Percentiles rank a stretch among this genome's conserved stretches.
These are phyloP conservation scores for Jaenimonas drosophilae DNA, from an alignment of 208 protist genomes.

Conservation along the genomic window DNA sequence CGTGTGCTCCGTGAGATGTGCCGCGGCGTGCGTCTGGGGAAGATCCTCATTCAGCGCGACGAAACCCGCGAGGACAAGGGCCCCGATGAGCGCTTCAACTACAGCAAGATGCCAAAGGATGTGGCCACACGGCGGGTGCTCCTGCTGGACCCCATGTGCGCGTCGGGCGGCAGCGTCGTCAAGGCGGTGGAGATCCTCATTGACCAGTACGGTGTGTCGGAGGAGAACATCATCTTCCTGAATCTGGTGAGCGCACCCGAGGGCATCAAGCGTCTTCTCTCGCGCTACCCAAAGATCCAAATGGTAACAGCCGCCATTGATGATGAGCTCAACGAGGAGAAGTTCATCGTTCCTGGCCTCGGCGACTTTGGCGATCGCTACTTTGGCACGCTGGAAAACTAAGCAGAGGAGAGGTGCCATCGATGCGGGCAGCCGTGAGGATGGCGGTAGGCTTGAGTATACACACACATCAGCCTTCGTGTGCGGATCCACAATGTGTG, in stretches of 20 bases:
- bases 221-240: conserved; percentile 96
- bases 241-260: conserved; percentile 91
- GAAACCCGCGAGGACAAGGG: conserved; percentile 81
- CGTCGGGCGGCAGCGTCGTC: conserved; percentile 86
- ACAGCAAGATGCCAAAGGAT: conserved; percentile 94
- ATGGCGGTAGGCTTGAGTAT: too few relatives aligned
- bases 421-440: too few relatives aligned
- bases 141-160: conserved; percentile 97
- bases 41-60: conserved; percentile 97
- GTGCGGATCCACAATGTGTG: too few relatives aligned
- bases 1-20: conserved; percentile 88
- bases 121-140: conserved; percentile 87
- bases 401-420: conserved; percentile 1
- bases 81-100: conserved; percentile 89
- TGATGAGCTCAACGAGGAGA: conserved; percentile 79
- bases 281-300: conserved; percentile 68
- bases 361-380: conserved; percentile 97
- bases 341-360: conserved; percentile 94
- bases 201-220: conserved; percentile 63
- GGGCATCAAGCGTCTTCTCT: conserved; percentile 58
- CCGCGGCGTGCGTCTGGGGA: conserved; percentile 95
- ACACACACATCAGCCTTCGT: too few relatives aligned
- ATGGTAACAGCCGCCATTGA: conserved; percentile 92
- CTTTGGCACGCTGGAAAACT: conserved; percentile 84
- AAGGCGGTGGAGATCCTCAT: conserved; percentile 72